Conservation (phyloP, 352 stramenopile species). For the Aphanomyces cochlioides region DNA sequence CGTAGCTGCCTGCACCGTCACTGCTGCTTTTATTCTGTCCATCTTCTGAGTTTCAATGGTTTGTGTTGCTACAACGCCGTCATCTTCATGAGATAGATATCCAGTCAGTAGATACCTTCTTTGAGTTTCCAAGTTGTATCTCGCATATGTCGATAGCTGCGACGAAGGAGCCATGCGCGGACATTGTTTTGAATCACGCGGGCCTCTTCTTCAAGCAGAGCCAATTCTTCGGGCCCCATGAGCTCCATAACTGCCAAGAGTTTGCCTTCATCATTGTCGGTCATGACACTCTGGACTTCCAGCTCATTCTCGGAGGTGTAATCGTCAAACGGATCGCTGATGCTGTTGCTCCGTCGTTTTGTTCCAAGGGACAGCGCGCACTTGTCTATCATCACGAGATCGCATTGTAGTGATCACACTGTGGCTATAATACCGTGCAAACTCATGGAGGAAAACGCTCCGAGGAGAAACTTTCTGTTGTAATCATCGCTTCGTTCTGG, state of each 20-base stretch:
- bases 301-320: constrained; percentile 52
- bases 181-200: constrained; percentile 85
- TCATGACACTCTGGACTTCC: constrained; percentile 81
- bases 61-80: neutral
- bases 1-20: constrained; percentile 82
- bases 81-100: neutral
- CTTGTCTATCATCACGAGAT: constrained; percentile 44
- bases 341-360: constrained; percentile 57
- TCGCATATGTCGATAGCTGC: constrained; percentile 86
- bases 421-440: constrained; percentile 38
- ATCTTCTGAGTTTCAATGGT: constrained; percentile 42
- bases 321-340: constrained; percentile 51
- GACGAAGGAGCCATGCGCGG: constrained; percentile 78
- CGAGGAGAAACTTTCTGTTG: constrained; percentile 78
- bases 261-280: constrained; percentile 70
- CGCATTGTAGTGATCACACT: neutral
- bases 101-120: constrained; percentile 40
- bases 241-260: constrained; percentile 80
- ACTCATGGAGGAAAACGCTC: constrained; percentile 85
- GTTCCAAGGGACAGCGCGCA: constrained; percentile 78
- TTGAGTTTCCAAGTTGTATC: constrained; percentile 80
- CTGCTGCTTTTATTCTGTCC: constrained; percentile 65
- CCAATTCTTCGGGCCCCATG: constrained; percentile 78
- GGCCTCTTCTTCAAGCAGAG: constrained; percentile 84
- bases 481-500: constrained; percentile 67